Percentiles rank a stretch among this genome's conserved stretches.
Conservation (phyloP, 768 basidiomycete genomes). For the Lactarius sanguifluus region DNA sequence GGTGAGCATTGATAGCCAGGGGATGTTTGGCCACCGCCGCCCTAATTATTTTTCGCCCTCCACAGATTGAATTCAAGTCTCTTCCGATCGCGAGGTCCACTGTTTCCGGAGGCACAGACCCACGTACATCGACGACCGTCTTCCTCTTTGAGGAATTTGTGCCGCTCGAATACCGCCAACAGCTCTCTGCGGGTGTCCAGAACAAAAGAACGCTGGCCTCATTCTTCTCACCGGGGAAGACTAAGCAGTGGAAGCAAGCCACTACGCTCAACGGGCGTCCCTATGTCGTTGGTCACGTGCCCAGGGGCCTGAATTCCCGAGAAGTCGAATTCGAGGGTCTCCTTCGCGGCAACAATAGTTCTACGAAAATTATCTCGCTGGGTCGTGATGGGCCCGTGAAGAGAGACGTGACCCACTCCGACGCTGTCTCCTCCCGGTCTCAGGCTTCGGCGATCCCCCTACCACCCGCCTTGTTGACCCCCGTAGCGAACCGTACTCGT, state of each 20-base stretch:
- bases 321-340: conserved; percentile 83
- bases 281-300: conserved; percentile 61
- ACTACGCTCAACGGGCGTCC: conserved; percentile 77
- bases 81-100: conserved; percentile 46
- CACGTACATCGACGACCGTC: conserved; percentile 67
- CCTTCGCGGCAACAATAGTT: conserved; percentile 52
- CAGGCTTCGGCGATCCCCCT: not conserved
- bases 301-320: conserved; percentile 51
- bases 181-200: conserved; percentile 56
- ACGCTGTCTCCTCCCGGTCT: not conserved
- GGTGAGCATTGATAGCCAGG: conserved; percentile 47
- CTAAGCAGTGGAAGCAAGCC: conserved; percentile 75
- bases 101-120: conserved; percentile 48
- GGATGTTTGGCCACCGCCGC: not conserved
- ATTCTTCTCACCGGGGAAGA: conserved; percentile 55
- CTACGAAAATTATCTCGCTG: conserved; percentile 42
- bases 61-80: conserved; percentile 85
- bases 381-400: conserved; percentile 30
- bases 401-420: conserved; percentile 17
- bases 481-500: conserved; percentile 1
- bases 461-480: not conserved
- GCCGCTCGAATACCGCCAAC: conserved; percentile 80
- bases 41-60: not conserved
- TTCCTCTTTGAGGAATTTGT: conserved; percentile 94
- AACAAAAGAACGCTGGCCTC: conserved; percentile 62